phyloP scores from a whole-genome alignment of 768 basidiomycete genomes.

The Filobasidium wieringae region DNA sequence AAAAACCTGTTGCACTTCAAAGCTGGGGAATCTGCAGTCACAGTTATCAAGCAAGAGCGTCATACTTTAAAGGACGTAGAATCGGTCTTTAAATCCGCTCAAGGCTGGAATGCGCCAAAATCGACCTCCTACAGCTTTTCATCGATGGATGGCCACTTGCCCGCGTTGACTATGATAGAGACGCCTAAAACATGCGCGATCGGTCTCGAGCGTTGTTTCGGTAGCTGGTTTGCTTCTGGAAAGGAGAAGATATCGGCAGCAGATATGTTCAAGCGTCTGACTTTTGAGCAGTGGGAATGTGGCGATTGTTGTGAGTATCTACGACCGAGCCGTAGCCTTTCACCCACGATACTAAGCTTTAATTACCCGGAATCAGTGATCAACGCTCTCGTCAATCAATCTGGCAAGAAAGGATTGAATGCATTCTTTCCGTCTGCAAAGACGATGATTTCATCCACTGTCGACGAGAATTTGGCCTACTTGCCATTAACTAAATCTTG shows the following conservation, averaged over 20 bases:
- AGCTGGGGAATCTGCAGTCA: neutral
- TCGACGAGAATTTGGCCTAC: constrained; percentile 20
- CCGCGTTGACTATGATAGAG: neutral
- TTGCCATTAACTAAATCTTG: constrained; percentile 27
- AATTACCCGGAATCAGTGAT: constrained; percentile 15
- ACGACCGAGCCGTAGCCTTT: too few relatives aligned
- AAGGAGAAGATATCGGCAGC: constrained; percentile 4
- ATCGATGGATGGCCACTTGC: constrained; percentile 34
- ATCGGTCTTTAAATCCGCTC: constrained; percentile 10
- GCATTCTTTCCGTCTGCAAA: constrained; percentile 26
- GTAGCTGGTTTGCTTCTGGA: constrained; percentile 1
- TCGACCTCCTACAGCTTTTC: constrained; percentile 24
- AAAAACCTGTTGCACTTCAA: constrained; percentile 14
- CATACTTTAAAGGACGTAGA: constrained; percentile 21
- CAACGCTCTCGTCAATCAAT: constrained; percentile 24
- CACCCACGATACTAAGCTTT: neutral
- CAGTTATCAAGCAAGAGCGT: constrained; percentile 5
- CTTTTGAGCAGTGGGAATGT: constrained; percentile 29
- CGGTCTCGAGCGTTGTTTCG: constrained; percentile 5
- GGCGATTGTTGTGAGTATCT: constrained; percentile 29
- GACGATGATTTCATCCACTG: neutral
- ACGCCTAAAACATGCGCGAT: constrained; percentile 1
- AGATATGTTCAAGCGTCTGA: constrained; percentile 28
- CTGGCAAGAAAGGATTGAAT: constrained; percentile 25
- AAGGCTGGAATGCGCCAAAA: constrained; percentile 22